Evolutionary conservation across 202 grass and related monocot species (phyloP).

Genomic region (Setaria viridis): DNA sequence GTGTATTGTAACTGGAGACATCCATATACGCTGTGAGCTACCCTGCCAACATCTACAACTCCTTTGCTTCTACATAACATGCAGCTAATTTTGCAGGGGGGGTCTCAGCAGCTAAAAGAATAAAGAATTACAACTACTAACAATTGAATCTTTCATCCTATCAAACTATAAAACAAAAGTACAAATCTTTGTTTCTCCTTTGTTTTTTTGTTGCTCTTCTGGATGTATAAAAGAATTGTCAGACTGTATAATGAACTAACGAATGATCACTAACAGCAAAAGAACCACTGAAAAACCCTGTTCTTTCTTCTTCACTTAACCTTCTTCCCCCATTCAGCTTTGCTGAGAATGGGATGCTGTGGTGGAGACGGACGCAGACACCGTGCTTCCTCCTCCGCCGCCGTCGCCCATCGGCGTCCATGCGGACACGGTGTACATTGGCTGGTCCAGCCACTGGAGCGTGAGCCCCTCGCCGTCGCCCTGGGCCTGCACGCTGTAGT

Average conservation of each 20-base stretch:
- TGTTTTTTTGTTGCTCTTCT: slow-evolving; percentile 17
- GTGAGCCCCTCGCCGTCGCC: slow-evolving; percentile 71
- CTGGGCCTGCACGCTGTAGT: slow-evolving; percentile 66
- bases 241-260: slow-evolving; percentile 57
- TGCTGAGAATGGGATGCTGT: slow-evolving; percentile 72
- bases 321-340: slow-evolving; percentile 44
- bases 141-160: slow-evolving; percentile 52
- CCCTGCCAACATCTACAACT: slow-evolving; percentile 50
- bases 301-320: slow-evolving; percentile 46
- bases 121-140: slow-evolving; percentile 55
- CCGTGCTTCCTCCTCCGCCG: slow-evolving; percentile 63
- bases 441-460: slow-evolving; percentile 72
- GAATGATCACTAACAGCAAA: slow-evolving; percentile 49
- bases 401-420: slow-evolving; percentile 64
- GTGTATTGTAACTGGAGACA: slow-evolving; percentile 33
- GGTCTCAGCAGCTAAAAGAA: slow-evolving; percentile 57
- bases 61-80: slow-evolving; percentile 29
- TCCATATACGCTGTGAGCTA: slow-evolving; percentile 28
- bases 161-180: slow-evolving; percentile 50
- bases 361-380: slow-evolving; percentile 69
- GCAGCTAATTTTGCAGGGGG: slow-evolving; percentile 36
- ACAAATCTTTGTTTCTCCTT: slow-evolving; percentile 40
- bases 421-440: slow-evolving; percentile 89
- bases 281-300: slow-evolving; percentile 54
- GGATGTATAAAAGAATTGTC: slow-evolving; percentile 67